Percentiles rank a stretch among this genome's conserved stretches.
Evolutionary conservation across 768 basidiomycete species (phyloP).

Genomic region (Leucocoprinus sp.): DNA sequence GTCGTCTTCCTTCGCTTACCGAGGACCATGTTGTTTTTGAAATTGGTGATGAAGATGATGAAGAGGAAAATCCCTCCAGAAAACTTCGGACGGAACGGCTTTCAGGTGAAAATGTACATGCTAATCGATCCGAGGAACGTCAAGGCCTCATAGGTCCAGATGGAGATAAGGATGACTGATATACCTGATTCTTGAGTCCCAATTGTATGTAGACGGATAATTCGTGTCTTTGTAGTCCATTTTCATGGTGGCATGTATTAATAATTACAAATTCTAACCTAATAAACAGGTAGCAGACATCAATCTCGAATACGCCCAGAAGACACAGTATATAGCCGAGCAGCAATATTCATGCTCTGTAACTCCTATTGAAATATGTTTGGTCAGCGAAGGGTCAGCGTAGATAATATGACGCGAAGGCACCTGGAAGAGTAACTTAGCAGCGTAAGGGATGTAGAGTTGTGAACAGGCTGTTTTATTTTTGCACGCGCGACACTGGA

Average conservation of each 20-base stretch:
- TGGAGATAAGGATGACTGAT: conserved; percentile 11
- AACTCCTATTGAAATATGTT: conserved; percentile 50
- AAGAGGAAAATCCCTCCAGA: conserved; percentile 44
- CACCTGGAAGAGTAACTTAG: conserved; percentile 93
- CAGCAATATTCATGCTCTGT: conserved; percentile 93
- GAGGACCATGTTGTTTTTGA: conserved; percentile 82
- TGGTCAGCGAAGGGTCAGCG: background rate
- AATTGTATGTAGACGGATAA: background rate
- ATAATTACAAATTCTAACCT: conserved; percentile 22
- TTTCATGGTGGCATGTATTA: conserved; percentile 23
- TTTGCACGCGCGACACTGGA: conserved; percentile 85
- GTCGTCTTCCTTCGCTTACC: conserved; percentile 38
- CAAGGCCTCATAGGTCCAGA: conserved; percentile 50
- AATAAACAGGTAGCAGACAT: conserved; percentile 22
- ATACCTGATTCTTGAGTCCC: background rate
- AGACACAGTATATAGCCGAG: conserved; percentile 79
- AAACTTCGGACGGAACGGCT: conserved; percentile 37
- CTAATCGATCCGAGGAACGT: conserved; percentile 46
- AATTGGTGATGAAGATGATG: conserved; percentile 73
- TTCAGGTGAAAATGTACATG: conserved; percentile 35
- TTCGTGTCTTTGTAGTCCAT: background rate
- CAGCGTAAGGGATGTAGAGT: conserved; percentile 91
- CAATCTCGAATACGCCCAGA: conserved; percentile 78
- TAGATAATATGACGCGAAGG: conserved; percentile 12
- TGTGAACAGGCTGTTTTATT: conserved; percentile 95